phyloP scores from a whole-genome alignment of 495 filamentous ascomycete genomes.

The Parmelia sp. region DNA sequence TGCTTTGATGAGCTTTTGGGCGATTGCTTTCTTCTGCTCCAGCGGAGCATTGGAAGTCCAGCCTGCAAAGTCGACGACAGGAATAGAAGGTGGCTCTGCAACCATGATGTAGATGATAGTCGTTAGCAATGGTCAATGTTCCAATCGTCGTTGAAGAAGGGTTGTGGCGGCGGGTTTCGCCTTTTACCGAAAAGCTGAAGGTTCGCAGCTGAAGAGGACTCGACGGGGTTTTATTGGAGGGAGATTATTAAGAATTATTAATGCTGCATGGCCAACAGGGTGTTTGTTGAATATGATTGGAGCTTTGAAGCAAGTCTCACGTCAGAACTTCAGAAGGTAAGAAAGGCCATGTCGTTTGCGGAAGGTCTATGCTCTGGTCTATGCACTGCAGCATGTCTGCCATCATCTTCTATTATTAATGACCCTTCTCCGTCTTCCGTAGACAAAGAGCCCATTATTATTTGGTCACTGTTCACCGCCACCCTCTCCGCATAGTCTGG shows the following conservation, averaged over 20 bases:
- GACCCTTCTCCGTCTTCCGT: too few species aligned
- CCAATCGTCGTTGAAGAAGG: not conserved
- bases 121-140: not conserved
- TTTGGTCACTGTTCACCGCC: too few species aligned
- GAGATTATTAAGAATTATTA: not conserved
- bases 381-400: not conserved
- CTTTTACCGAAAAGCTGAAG: not conserved
- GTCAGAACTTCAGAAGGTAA: not conserved
- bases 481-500: too few species aligned
- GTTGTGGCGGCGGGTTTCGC: not conserved
- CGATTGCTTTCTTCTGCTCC: slow-evolving; percentile 37
- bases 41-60: slow-evolving; percentile 33
- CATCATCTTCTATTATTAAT: too few species aligned
- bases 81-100: slow-evolving; percentile 32
- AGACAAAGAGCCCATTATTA: too few species aligned
- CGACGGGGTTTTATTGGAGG: not conserved
- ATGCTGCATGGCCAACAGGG: not conserved
- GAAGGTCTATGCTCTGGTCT: not conserved
- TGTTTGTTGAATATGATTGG: not conserved
- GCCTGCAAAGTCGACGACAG: slow-evolving; percentile 48
- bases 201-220: not conserved
- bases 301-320: not conserved
- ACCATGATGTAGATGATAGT: not conserved
- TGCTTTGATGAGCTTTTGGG: slow-evolving; percentile 45
- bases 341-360: not conserved